Evolutionary conservation across 2,329 filamentous ascomycete species (phyloP).

Genomic region (Penicillium sp.): DNA sequence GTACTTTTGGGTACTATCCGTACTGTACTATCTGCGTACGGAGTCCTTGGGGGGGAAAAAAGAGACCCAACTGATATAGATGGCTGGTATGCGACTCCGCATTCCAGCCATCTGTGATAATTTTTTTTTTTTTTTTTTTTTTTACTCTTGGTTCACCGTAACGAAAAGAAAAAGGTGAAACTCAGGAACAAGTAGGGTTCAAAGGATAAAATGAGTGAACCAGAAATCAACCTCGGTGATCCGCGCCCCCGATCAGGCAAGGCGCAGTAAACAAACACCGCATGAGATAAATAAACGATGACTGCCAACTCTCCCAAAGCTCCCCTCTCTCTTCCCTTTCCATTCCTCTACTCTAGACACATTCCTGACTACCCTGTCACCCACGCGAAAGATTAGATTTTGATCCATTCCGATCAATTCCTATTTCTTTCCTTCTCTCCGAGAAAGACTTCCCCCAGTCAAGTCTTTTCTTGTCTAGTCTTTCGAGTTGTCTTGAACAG

Average conservation of each 20-base stretch:
- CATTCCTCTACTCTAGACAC: conserved; percentile 18
- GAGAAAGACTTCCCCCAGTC: conserved; percentile 39
- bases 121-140: not conserved
- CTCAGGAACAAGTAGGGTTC: not conserved
- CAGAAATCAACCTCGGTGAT: conserved; percentile 13
- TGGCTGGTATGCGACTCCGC: not conserved
- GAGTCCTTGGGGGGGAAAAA: not conserved
- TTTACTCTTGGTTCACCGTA: not conserved
- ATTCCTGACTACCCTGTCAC: conserved; percentile 18
- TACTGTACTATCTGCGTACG: not conserved
- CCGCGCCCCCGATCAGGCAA: conserved; percentile 18
- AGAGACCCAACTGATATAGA: not conserved
- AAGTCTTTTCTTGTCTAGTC: conserved; percentile 50
- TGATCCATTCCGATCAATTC: conserved; percentile 16
- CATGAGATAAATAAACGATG: conserved; percentile 25
- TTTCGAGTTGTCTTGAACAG: conserved; percentile 48
- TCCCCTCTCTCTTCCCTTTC: conserved; percentile 12
- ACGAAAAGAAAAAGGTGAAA: not conserved
- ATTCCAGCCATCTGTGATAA: not conserved
- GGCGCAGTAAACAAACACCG: conserved; percentile 23
- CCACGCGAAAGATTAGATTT: conserved; percentile 22
- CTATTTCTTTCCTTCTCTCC: conserved; percentile 18
- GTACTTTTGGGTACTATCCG: not conserved
- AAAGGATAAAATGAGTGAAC: not conserved
- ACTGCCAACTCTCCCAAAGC: conserved; percentile 7